These are phyloP conservation scores for Sphaerobolus stellatus DNA, from an alignment of 1,284 basidiomycete species.

Conservation along the genomic window DNA sequence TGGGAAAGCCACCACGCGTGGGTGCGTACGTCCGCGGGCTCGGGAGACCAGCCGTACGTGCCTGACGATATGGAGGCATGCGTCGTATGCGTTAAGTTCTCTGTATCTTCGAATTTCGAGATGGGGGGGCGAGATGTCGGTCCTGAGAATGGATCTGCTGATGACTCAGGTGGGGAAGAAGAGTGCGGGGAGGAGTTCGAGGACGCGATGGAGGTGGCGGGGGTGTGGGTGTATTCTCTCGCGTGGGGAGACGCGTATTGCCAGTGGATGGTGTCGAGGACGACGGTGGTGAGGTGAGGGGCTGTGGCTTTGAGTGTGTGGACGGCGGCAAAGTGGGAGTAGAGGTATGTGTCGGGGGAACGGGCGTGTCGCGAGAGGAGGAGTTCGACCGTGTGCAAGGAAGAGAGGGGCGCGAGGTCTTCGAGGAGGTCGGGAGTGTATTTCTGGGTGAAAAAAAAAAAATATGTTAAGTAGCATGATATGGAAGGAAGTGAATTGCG, in stretches of 20 bases:
- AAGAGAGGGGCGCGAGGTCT: constrained; percentile 7
- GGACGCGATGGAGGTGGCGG: background rate
- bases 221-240: background rate
- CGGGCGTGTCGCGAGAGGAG: constrained; percentile 11
- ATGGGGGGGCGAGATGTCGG: background rate
- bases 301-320: constrained; percentile 12
- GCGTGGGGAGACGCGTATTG: background rate
- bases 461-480: background rate
- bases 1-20: constrained; percentile 11
- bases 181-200: background rate
- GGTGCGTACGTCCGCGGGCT: constrained; percentile 9
- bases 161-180: background rate
- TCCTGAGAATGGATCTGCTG: background rate
- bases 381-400: constrained; percentile 7
- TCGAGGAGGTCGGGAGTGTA: constrained; percentile 10
- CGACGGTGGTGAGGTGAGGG: constrained; percentile 1
- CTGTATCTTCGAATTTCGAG: background rate
- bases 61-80: background rate
- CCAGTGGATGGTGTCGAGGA: constrained; percentile 12
- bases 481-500: background rate
- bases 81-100: background rate
- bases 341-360: constrained; percentile 10
- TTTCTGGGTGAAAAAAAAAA: constrained; percentile 3
- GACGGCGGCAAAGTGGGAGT: constrained; percentile 10
- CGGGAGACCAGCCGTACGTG: constrained; percentile 10